Percentiles rank a stretch among this genome's conserved stretches.
phyloP scores from a whole-genome alignment of 257 asterid species.

The Gardenia jasminoides region DNA sequence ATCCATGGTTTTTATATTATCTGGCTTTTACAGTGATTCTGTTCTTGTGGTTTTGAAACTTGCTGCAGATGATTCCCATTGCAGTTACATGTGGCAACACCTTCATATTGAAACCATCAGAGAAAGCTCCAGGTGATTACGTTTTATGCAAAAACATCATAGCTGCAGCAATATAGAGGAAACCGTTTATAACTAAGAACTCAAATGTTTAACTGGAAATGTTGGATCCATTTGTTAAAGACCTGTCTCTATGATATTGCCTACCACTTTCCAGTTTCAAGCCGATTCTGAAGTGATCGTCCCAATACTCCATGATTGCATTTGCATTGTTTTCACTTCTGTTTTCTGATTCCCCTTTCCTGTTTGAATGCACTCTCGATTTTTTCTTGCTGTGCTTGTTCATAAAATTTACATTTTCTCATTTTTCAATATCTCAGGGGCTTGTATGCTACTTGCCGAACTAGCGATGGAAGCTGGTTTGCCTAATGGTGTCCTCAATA shows the following conservation, averaged over 20 bases:
- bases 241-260: neutral
- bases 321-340: neutral
- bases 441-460: slow-evolving; percentile 92
- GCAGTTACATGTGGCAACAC: slow-evolving; percentile 95
- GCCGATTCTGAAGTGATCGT: neutral
- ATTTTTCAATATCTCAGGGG: slow-evolving; percentile 52
- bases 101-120: slow-evolving; percentile 88
- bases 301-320: neutral
- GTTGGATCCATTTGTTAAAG: neutral
- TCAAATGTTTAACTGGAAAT: neutral
- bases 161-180: neutral
- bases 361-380: neutral
- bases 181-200: neutral
- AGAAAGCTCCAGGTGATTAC: slow-evolving; percentile 83
- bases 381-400: slow-evolving; percentile 4
- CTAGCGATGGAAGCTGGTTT: slow-evolving; percentile 93
- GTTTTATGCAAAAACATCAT: neutral
- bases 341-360: neutral
- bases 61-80: slow-evolving; percentile 88
- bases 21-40: slow-evolving; percentile 8
- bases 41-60: slow-evolving; percentile 19
- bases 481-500: slow-evolving; percentile 85
- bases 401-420: slow-evolving; percentile 8
- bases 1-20: neutral
- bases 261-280: neutral